Base-by-base conservation (phyloP, 2,329 filamentous ascomycete species). In the Trichoderma guizhouense region DNA sequence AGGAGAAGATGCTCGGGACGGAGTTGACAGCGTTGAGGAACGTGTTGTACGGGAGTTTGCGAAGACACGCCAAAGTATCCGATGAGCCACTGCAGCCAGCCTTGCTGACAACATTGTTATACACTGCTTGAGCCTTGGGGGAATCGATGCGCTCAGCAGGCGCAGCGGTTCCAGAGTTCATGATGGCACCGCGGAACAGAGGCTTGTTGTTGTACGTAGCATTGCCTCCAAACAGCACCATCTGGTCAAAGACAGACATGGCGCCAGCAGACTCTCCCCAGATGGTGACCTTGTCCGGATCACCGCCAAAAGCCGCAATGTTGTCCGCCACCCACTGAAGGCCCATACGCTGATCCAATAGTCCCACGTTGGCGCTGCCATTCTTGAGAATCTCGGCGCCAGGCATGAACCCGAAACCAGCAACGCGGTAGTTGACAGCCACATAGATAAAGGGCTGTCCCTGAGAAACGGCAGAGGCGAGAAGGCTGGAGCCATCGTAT, bases 311-410 rank as follows among this genome's bases (percentile, higher is more conserved):
- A 0, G 88, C 85, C 1, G 83, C 89, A 71, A 95, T 93, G 75
- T 95, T 93, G 76, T 93, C 91, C 8, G 91, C 89, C 1, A 93
- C 88, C 93, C 93, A 95, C 78, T 94, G 82, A 7, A 95, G 83
- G 0, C 88, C 92, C 74, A 92, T 84, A 39, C 91, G 86, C 76
- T 95, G 92, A 76, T 95, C 93, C 0, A 92, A 84, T 3, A 93
- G 85, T 3, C 93, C 93, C 4, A 93, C 79, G 77, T 95, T 95
- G 3, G 90, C 81, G 2, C 90, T 86, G 2, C 91, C 91, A 73
- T 93, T 91, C 5, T 84, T 84, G 4, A 91, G 83, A 57, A 94
- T 85, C 79, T 94, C 91, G 67, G 87, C 87, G 7, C 92, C 92
- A 0, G 89, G 86, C 78, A 94, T 78, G 81, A 94, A 94, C 0